phyloP scores from a whole-genome alignment of 2,329 filamentous ascomycete species.

The Talaromyces sp. region DNA sequence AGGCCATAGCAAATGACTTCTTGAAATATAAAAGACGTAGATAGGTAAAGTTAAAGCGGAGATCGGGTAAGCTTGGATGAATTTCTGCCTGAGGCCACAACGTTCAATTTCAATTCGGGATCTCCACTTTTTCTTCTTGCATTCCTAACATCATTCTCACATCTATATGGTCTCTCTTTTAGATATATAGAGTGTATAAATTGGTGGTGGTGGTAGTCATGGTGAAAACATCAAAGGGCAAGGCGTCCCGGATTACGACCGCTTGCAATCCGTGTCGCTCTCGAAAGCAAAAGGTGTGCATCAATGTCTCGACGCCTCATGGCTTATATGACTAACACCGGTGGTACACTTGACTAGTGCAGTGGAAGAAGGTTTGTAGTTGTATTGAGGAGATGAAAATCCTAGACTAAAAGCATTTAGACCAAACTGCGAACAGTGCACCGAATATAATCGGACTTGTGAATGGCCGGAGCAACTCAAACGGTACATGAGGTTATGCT shows the following conservation, averaged over 20 bases:
- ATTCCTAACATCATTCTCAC: not conserved
- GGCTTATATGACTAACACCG: not conserved
- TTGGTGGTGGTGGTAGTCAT: not conserved
- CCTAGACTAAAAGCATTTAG: conserved; percentile 22
- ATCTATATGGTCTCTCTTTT: not conserved
- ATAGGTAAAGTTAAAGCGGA: not conserved
- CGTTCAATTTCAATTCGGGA: not conserved
- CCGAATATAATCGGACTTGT: conserved; percentile 32
- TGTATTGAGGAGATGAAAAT: conserved; percentile 16
- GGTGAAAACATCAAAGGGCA: conserved; percentile 21
- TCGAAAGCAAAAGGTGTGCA: conserved; percentile 42
- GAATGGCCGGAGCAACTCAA: conserved; percentile 40
- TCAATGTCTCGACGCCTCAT: not conserved
- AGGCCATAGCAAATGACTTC: not conserved
- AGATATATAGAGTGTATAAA: not conserved
- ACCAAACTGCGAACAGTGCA: conserved; percentile 37
- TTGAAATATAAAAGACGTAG: not conserved
- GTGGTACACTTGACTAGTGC: conserved; percentile 28
- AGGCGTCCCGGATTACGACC: conserved; percentile 36
- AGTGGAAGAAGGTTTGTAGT: conserved; percentile 37
- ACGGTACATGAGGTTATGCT: conserved; percentile 26
- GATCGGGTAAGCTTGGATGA: not conserved
- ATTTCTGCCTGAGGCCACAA: conserved; percentile 3
- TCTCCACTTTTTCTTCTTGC: not conserved
- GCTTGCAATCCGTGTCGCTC: conserved; percentile 43